A percentile compares a stretch with the other conserved stretches of the same genome.
Conservation (phyloP, 2,329 filamentous ascomycete species). For the Fusarium bulbicola region DNA sequence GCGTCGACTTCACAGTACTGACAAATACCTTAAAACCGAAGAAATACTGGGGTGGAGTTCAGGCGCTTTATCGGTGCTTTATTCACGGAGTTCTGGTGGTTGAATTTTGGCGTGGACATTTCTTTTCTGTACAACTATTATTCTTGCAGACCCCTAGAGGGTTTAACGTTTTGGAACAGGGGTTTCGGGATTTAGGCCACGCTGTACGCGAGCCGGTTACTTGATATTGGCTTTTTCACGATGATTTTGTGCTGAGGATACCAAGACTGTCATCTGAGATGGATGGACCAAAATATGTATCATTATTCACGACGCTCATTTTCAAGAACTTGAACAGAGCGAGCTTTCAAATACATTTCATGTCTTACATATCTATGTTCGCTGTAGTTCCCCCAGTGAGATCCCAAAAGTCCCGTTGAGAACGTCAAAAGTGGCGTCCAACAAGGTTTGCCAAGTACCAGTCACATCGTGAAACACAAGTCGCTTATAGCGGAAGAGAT, state of each 20-base stretch:
- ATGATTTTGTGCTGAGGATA: constrained; percentile 26
- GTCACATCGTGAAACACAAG: constrained; percentile 35
- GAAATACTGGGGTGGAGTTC: constrained; percentile 30
- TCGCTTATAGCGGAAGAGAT: constrained; percentile 28
- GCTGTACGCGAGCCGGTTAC: constrained; percentile 14
- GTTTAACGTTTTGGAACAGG: constrained; percentile 17
- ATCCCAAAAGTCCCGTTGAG: constrained; percentile 6
- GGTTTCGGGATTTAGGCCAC: constrained; percentile 10
- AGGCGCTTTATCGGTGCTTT: constrained; percentile 13
- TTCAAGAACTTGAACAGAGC: constrained; percentile 17
- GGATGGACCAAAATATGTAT: constrained; percentile 39
- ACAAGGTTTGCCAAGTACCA: constrained; percentile 22
- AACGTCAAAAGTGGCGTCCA: background rate
- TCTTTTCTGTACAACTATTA: constrained; percentile 49
- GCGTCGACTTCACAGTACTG: constrained; percentile 20
- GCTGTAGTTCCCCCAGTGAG: background rate
- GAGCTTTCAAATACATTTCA: constrained; percentile 7
- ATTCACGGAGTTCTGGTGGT: constrained; percentile 19
- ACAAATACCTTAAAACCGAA: constrained; percentile 30
- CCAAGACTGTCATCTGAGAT: constrained; percentile 39
- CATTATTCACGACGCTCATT: constrained; percentile 45
- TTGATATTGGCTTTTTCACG: constrained; percentile 10
- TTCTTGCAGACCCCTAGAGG: constrained; percentile 33
- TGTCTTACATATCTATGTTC: background rate
- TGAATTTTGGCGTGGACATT: constrained; percentile 8